phyloP scores from a whole-genome alignment of 345 rosid species.

The Citrus trifoliata region DNA sequence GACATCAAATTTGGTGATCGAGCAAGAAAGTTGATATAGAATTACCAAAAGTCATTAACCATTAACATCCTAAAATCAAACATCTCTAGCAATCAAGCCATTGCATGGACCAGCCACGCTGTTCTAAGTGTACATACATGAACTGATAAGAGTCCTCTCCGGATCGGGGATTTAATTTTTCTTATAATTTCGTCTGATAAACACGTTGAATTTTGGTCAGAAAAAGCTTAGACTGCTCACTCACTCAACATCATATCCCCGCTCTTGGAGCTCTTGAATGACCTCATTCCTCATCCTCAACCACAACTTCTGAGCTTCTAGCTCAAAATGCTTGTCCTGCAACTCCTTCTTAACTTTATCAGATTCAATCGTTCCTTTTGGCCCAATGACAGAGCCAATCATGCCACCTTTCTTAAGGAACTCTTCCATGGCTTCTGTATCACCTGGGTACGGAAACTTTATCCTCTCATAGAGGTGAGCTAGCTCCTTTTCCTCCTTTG shows the following conservation, averaged over 20 bases:
- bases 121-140: not conserved
- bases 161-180: too few species aligned
- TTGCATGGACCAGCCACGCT: not conserved
- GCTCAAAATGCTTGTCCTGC: constrained; percentile 73
- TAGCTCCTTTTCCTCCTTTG: constrained; percentile 73
- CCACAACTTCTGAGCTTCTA: constrained; percentile 79
- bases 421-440: constrained; percentile 86
- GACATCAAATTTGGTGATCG: not conserved
- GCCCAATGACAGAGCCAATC: constrained; percentile 73
- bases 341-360: constrained; percentile 61
- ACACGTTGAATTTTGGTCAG: too few species aligned
- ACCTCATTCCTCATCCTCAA: constrained; percentile 89
- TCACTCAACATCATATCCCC: constrained; percentile 73
- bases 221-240: not conserved
- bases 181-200: too few species aligned
- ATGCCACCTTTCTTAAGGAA: constrained; percentile 72
- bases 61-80: not conserved
- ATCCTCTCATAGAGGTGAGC: constrained; percentile 77
- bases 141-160: not conserved
- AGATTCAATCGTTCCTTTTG: constrained; percentile 58
- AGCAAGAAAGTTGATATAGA: not conserved
- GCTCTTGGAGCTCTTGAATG: constrained; percentile 72
- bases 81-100: not conserved
- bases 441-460: constrained; percentile 89
- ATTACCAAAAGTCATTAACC: not conserved